Evolutionary conservation across 2,329 filamentous ascomycete genomes (phyloP), one percentile per base, ranked within the genome.

Genomic region (Beauveria sp.): DNA sequence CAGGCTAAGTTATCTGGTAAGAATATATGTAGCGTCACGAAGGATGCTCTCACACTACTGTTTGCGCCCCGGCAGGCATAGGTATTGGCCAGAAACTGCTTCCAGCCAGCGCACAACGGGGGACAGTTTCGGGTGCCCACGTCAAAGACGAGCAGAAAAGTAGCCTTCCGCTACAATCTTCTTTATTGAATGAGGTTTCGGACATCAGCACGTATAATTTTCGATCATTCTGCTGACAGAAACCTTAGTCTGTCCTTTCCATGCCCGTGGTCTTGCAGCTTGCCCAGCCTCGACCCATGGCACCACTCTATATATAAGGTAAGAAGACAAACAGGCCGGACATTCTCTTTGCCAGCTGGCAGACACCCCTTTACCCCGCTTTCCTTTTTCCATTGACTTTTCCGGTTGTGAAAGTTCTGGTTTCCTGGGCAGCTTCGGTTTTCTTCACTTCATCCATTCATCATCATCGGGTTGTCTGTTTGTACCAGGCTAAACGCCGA

Each of bases 291-390:
- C 30, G 6, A 24, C 12, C 40, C 34, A 7, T 26, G 4, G 26
- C 14, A 16, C 8, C 24, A 30, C 24, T 45, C n/a, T 34, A 14
- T 28, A 49, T 18, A 60, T 38, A 16, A 34, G 14, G 49, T 38
- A 16, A 34, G 14, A 54, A 53, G 8, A 30, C 58, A 26, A 26
- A 46, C 58, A 28, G 58, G 12, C 58, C 50, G 50, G 46, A 42
- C 30, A 30, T 51, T 58, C 54, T 55, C 30, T 34, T 49, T 47
- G 58, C 58, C 58, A 60, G 58, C 58, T 60, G 58, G 58, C 58
- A 54, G 58, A 54, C 28, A 28, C 42, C n/a, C 34, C 8, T 16
- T 16, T 51, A 54, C 58, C 50, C 58, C 58, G 58, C 58, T 60
- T 49, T 54, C 9, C 22, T 30, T 26, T 54, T 14, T 53, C 20